Evolutionary conservation across 2,329 filamentous ascomycete species (phyloP).

Genomic region (Zymoseptoria pseudotritici): DNA sequence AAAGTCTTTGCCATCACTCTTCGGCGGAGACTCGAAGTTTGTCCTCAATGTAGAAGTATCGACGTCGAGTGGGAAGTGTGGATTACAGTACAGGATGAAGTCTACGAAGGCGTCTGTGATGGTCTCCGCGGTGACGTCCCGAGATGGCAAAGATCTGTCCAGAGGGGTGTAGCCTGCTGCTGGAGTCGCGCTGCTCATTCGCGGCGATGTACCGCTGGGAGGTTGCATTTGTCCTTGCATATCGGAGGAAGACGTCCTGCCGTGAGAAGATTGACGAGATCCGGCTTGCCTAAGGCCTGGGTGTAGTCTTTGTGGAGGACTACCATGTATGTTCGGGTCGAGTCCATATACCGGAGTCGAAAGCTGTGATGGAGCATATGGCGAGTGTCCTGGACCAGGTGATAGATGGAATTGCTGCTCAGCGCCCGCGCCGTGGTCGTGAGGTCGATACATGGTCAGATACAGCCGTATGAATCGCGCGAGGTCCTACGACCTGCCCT

Average conservation of each 20-base stretch:
- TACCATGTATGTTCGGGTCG: constrained; percentile 18
- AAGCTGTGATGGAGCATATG: constrained; percentile 18
- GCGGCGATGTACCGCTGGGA: constrained; percentile 15
- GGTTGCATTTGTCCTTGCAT: constrained; percentile 17
- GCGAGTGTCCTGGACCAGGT: constrained; percentile 12
- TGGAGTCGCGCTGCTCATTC: constrained; percentile 14
- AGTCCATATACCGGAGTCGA: constrained; percentile 20
- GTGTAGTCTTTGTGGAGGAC: constrained; percentile 17
- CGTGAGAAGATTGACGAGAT: constrained; percentile 6
- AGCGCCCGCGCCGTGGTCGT: constrained; percentile 18
- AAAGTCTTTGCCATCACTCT: constrained; percentile 81
- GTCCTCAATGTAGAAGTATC: constrained; percentile 66
- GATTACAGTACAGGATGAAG: constrained; percentile 90
- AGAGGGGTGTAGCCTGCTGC: constrained; percentile 30
- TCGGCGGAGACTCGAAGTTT: constrained; percentile 71
- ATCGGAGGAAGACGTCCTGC: constrained; percentile 12
- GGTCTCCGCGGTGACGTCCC: constrained; percentile 58
- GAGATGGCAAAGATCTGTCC: constrained; percentile 56
- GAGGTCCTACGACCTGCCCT: background rate
- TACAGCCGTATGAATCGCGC: background rate
- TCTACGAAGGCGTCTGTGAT: constrained; percentile 75
- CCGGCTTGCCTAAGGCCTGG: constrained; percentile 1
- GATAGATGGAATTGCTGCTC: constrained; percentile 18
- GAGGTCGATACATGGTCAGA: constrained; percentile 19
- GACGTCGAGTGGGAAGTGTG: constrained; percentile 60